Evolutionary conservation across 768 basidiomycete genomes (phyloP).

Genomic region (Psilocybe cyanescens): DNA sequence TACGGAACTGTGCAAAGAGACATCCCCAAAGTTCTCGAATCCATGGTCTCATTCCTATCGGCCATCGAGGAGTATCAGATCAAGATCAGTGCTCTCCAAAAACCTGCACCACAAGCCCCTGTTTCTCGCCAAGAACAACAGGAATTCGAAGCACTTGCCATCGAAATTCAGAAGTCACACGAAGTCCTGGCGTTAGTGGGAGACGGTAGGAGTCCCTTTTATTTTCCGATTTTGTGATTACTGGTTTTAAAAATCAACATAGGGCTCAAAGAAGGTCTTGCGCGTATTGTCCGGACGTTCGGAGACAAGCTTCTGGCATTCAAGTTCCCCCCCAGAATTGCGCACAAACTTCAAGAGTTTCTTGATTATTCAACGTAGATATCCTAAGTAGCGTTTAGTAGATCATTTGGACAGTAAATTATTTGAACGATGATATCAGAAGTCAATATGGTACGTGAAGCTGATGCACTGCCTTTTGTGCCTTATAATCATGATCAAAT

Average conservation of each 20-base stretch:
- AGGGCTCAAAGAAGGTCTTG: constrained; percentile 73
- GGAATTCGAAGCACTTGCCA: constrained; percentile 39
- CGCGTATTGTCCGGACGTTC: constrained; percentile 71
- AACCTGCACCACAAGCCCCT: constrained; percentile 39
- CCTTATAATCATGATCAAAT: too few species aligned
- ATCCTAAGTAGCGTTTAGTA: background rate
- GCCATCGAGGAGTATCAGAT: constrained; percentile 69
- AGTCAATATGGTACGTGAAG: too few species aligned
- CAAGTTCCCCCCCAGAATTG: constrained; percentile 74
- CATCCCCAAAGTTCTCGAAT: constrained; percentile 81
- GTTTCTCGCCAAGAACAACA: constrained; percentile 37
- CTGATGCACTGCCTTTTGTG: too few species aligned
- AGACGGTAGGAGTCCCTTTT: constrained; percentile 53
- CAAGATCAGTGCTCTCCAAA: constrained; percentile 49
- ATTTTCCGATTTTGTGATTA: background rate
- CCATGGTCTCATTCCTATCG: constrained; percentile 65
- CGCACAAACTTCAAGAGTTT: constrained; percentile 70
- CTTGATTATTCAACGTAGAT: constrained; percentile 54
- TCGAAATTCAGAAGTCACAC: constrained; percentile 58
- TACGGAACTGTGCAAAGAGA: constrained; percentile 87
- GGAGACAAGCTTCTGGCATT: constrained; percentile 76
- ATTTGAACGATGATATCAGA: background rate
- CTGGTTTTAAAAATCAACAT: constrained; percentile 1
- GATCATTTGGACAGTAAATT: background rate
- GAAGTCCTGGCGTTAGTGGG: constrained; percentile 56